phyloP scores from a whole-genome alignment of 2,329 filamentous ascomycete genomes.

The Plectosphaerella cucumerina region DNA sequence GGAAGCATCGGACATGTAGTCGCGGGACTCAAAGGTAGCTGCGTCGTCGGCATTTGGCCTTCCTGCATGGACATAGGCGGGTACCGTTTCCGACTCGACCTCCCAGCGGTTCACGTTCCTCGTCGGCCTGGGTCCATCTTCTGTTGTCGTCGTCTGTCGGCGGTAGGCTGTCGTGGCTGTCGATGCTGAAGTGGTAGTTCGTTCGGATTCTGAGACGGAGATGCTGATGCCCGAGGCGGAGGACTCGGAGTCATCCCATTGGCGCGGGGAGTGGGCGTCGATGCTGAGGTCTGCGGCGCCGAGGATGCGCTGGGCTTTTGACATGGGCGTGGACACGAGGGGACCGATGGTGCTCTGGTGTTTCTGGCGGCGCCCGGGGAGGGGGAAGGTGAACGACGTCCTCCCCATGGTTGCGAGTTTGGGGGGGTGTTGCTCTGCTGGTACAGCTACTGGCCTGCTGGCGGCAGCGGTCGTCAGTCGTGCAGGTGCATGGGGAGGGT shows the following conservation, averaged over 20 bases:
- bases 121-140: conserved; percentile 14
- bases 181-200: conserved; percentile 18
- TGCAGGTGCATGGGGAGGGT: too few relatives aligned
- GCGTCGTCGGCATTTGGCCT: conserved; percentile 5
- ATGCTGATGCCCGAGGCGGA: conserved; percentile 42
- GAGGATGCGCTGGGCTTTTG: conserved; percentile 48
- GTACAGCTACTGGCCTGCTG: conserved; percentile 3
- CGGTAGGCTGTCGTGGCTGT: background rate
- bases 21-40: background rate
- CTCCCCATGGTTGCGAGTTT: conserved; percentile 26
- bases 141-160: background rate
- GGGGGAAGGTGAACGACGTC: conserved; percentile 41
- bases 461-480: too few relatives aligned
- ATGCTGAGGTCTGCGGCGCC: conserved; percentile 41
- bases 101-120: conserved; percentile 32
- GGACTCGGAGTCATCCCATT: conserved; percentile 38
- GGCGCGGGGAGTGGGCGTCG: conserved; percentile 26
- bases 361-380: conserved; percentile 43
- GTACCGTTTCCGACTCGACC: conserved; percentile 43
- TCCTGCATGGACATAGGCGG: conserved; percentile 21
- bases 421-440: background rate
- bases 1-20: conserved; percentile 33
- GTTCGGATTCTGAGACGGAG: conserved; percentile 35
- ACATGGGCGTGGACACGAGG: conserved; percentile 32
- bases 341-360: conserved; percentile 19